phyloP scores from a whole-genome alignment of 805 yeast genomes.

The Pichia deserticola region DNA sequence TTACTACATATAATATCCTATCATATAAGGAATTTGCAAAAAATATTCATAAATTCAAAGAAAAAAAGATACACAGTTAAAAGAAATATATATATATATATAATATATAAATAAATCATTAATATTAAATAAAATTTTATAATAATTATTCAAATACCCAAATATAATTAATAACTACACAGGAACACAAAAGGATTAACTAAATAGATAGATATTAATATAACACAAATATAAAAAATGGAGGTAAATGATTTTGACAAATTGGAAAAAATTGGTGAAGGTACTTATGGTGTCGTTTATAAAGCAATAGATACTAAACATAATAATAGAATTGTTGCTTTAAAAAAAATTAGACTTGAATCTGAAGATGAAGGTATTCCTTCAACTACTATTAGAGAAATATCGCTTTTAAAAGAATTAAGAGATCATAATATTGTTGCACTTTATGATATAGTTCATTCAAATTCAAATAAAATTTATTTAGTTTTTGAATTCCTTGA shows the following conservation, averaged over 20 bases:
- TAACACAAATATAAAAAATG: conserved; percentile 17
- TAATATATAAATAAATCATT: too few species aligned
- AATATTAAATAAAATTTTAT: too few species aligned
- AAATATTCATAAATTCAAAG: too few species aligned
- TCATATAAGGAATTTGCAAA: too few species aligned
- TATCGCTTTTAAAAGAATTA: conserved; percentile 87
- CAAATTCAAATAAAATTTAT: conserved; percentile 86
- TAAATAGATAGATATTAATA: not conserved
- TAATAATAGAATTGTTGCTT: conserved; percentile 89
- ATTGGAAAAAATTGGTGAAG: conserved; percentile 95
- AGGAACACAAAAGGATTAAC: not conserved
- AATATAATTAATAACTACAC: too few species aligned
- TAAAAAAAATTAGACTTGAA: conserved; percentile 90
- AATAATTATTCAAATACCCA: too few species aligned
- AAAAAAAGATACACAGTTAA: too few species aligned
- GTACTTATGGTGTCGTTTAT: conserved; percentile 96
- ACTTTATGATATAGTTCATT: conserved; percentile 88
- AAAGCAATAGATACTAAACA: conserved; percentile 87
- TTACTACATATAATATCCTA: too few species aligned
- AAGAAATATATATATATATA: too few species aligned
- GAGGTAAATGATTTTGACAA: conserved; percentile 89
- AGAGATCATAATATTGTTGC: conserved; percentile 90
- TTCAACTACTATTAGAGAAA: conserved; percentile 94
- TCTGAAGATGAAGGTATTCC: conserved; percentile 99
- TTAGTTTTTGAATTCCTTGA: conserved; percentile 91